Evolutionary conservation across 495 filamentous ascomycete species (phyloP), one percentile per base, ranked within the genome.

Genomic region (Jackrogersella minutella): DNA sequence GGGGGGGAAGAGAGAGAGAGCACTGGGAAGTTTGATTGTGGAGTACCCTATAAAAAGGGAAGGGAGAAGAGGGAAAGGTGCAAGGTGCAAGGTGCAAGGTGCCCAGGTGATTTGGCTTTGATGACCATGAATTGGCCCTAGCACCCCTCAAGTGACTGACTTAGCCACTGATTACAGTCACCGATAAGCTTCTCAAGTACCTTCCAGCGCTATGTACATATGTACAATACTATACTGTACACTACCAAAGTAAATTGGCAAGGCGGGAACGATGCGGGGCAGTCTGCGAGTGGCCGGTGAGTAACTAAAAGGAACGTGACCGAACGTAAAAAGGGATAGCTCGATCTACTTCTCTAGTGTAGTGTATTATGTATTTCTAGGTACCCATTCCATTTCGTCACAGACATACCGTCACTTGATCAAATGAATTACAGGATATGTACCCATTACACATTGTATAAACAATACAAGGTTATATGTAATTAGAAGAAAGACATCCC

Each of bases 31-130:
- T n/a, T n/a, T n/a, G n/a, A n/a, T n/a, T n/a, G n/a, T n/a, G n/a
- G n/a, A n/a, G n/a, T n/a, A n/a, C n/a, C n/a, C 41, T 21, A 19
- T 24, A 11, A 46, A 46, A 26, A 10, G 9, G 34, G 34, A 11
- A 14, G 2, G 2, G 34, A 10, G 10, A 37, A 10, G 9, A 30
- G 22, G 31, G 28, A 22, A 30, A 19, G n/a, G n/a, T n/a, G n/a
- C n/a, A n/a, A n/a, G 26, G 26, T 30, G 26, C 7, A 30, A 30
- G 26, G 26, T 30, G 7, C 3, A 30, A 30, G 7, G 7, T 30
- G 36, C 17, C 39, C 44, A 65, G 50, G 55, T 66, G 68, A 61
- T 57, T 61, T 50, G 58, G 59, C 58, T 58, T 64, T 49, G 54
- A 69, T 68, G 64, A 68, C 64, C 65, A 62, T 30, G 3, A 30